Evolutionary conservation across 768 basidiomycete genomes (phyloP).

Genomic region (Rhodotorula diobovata): DNA sequence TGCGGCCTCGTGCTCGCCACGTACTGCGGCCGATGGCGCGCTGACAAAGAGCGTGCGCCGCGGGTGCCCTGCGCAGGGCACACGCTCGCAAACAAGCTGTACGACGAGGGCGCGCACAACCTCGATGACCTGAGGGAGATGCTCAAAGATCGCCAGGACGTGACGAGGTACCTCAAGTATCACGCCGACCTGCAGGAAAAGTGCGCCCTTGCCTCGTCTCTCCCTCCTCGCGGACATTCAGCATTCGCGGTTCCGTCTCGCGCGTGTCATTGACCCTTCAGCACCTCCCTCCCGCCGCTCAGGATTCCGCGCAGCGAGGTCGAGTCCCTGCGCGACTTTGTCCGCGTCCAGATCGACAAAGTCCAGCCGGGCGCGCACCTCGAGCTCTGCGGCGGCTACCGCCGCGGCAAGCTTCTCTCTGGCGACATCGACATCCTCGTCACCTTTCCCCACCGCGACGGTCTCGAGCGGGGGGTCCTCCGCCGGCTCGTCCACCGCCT

Average conservation of each 20-base stretch:
- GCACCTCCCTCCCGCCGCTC: background rate
- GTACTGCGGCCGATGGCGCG: background rate
- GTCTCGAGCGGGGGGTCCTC: constrained; percentile 5
- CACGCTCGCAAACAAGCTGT: background rate
- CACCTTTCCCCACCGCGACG: constrained; percentile 12
- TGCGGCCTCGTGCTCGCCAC: background rate
- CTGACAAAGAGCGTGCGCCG: background rate
- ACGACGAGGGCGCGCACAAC: background rate
- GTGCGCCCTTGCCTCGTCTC: background rate
- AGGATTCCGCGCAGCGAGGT: constrained; percentile 20
- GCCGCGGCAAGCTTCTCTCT: constrained; percentile 14
- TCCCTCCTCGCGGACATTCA: no score
- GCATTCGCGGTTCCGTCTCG: no score
- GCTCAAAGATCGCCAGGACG: background rate
- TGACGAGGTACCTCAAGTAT: background rate
- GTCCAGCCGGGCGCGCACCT: constrained; percentile 1
- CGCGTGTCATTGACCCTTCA: background rate
- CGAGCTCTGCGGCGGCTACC: constrained; percentile 18
- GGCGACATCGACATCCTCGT: constrained; percentile 28
- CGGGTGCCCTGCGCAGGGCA: background rate
- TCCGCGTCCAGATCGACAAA: constrained; percentile 15
- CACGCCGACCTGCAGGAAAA: background rate
- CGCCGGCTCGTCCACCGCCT: background rate
- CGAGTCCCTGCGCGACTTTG: constrained; percentile 12
- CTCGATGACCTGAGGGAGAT: background rate